Conservation (phyloP, 345 rosid species). For the Arabis alpina region DNA sequence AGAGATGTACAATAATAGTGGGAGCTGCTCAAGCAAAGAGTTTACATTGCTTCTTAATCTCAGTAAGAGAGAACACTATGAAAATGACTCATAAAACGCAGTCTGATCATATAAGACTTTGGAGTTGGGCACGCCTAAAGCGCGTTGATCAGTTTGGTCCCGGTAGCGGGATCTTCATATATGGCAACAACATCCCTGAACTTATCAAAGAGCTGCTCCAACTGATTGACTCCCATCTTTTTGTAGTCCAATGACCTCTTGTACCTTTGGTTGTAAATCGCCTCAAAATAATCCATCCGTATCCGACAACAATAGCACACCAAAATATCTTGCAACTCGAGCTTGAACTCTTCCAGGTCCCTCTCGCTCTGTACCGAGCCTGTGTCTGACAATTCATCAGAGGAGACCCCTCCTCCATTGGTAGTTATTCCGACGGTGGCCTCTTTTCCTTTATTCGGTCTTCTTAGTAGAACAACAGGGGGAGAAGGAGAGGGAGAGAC, state of each 20-base stretch:
- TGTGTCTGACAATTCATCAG: conserved; percentile 68
- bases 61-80: background rate
- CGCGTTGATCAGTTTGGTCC: conserved; percentile 60
- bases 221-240: conserved; percentile 61
- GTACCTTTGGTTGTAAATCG: conserved; percentile 78
- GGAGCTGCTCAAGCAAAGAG: conserved; percentile 22
- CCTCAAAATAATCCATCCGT: conserved; percentile 78
- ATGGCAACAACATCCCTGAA: conserved; percentile 66
- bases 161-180: conserved; percentile 63
- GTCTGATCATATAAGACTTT: conserved; percentile 2
- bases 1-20: conserved; percentile 28
- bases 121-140: background rate
- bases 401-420: conserved; percentile 52
- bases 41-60: background rate
- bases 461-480: conserved; percentile 51
- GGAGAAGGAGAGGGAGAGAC: conserved; percentile 59
- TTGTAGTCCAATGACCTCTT: conserved; percentile 65
- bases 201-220: conserved; percentile 79
- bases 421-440: conserved; percentile 42
- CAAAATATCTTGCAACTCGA: conserved; percentile 81
- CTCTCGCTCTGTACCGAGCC: conserved; percentile 40
- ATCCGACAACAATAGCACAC: conserved; percentile 83
- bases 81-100: conserved; percentile 12
- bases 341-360: conserved; percentile 68
- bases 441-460: conserved; percentile 65